Evolutionary conservation across 1,139 yeast species (phyloP).

Genomic region (Groenewaldozyma auringiensis): DNA sequence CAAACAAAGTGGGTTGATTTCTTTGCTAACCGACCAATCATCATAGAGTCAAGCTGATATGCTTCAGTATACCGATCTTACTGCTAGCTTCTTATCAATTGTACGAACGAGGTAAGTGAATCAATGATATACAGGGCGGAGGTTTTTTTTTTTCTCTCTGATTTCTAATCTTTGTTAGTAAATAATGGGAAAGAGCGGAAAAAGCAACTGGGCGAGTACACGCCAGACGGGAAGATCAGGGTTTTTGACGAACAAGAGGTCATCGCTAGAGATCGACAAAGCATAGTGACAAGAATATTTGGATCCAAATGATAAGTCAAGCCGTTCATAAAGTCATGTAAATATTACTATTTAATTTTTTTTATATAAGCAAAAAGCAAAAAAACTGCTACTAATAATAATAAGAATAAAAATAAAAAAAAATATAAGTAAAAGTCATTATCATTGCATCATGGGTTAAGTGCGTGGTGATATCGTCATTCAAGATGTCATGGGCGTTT

Average conservation of each 20-base stretch:
- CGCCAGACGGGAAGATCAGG: slow-evolving; percentile 42
- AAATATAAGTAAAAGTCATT: too few species aligned
- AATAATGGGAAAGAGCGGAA: slow-evolving; percentile 40
- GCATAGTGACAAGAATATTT: slow-evolving; percentile 37
- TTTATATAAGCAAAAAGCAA: too few species aligned
- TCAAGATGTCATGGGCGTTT: too few species aligned
- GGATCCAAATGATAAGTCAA: slow-evolving; percentile 34
- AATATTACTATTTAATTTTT: too few species aligned
- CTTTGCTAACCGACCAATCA: background rate
- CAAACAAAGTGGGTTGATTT: background rate
- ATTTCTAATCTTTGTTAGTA: slow-evolving; percentile 17
- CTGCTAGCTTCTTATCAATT: slow-evolving; percentile 34
- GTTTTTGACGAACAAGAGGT: slow-evolving; percentile 41
- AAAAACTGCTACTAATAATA: too few species aligned
- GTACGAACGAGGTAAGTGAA: slow-evolving; percentile 29
- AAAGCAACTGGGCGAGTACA: slow-evolving; percentile 42
- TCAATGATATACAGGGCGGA: background rate
- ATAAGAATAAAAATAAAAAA: too few species aligned
- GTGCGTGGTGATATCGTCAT: too few species aligned
- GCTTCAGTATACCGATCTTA: slow-evolving; percentile 36
- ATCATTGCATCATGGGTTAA: too few species aligned
- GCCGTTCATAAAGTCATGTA: slow-evolving; percentile 14
- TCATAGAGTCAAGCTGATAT: slow-evolving; percentile 32
- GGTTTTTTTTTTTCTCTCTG: too few species aligned
- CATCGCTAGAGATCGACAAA: slow-evolving; percentile 29